Evolutionary conservation across 2,329 filamentous ascomycete species (phyloP).

Genomic region (Fusarium mexicanum): DNA sequence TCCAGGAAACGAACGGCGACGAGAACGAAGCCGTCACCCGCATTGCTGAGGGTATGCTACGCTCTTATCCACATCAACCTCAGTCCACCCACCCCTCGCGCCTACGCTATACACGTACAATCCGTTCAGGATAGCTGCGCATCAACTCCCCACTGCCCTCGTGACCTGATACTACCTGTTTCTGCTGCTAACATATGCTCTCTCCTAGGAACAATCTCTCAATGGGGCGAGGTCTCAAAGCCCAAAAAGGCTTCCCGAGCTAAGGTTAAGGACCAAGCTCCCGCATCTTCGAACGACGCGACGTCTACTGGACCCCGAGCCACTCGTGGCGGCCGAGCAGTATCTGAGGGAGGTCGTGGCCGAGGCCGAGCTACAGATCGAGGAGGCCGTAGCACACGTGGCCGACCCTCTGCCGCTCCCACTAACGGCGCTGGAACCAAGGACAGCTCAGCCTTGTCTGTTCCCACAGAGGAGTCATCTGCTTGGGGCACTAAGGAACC

Average conservation of each 20-base stretch:
- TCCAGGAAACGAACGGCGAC: conserved; percentile 88
- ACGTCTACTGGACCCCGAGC: conserved; percentile 56
- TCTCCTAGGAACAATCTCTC: conserved; percentile 75
- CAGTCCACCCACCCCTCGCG: conserved; percentile 23
- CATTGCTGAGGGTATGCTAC: conserved; percentile 77
- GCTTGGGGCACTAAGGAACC: conserved; percentile 57
- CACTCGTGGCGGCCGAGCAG: conserved; percentile 69
- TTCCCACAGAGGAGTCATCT: conserved; percentile 75
- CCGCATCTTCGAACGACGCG: conserved; percentile 61
- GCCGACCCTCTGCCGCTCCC: conserved; percentile 65
- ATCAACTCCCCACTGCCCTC: not conserved
- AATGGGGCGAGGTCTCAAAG: conserved; percentile 87
- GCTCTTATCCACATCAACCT: conserved; percentile 22
- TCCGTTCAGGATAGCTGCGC: conserved; percentile 9
- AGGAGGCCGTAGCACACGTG: conserved; percentile 70
- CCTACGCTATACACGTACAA: conserved; percentile 24
- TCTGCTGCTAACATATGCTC: conserved; percentile 42
- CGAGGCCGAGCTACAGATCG: conserved; percentile 71
- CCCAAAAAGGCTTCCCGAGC: conserved; percentile 79
- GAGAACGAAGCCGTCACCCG: conserved; percentile 77
- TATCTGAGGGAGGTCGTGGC: conserved; percentile 69
- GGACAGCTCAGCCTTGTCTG: conserved; percentile 65
- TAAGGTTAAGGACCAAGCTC: conserved; percentile 73
- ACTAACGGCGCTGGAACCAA: conserved; percentile 71
- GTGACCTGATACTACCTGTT: not conserved